phyloP scores from a whole-genome alignment of 305 asterid genomes.

The Lippia alba region DNA sequence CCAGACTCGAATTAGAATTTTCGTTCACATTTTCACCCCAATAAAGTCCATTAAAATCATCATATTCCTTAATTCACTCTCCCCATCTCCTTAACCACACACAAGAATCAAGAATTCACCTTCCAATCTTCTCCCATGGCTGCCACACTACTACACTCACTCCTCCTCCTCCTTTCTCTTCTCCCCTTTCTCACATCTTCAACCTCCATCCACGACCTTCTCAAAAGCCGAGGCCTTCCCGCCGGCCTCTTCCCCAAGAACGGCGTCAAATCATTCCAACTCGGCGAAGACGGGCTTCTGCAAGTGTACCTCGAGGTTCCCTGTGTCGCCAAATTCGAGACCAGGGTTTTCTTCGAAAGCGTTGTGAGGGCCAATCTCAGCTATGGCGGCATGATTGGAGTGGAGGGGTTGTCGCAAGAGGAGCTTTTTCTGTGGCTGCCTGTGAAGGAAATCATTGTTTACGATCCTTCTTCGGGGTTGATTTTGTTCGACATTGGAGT shows the following conservation, averaged over 20 bases:
- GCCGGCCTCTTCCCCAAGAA: constrained; percentile 70
- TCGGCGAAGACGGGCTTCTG: constrained; percentile 51
- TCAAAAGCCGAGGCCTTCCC: constrained; percentile 61
- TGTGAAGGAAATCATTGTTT: constrained; percentile 65
- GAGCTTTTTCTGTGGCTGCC: constrained; percentile 76
- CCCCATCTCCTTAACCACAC: neutral
- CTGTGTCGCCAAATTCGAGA: constrained; percentile 66
- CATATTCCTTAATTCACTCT: neutral
- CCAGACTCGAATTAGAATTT: too few relatives aligned
- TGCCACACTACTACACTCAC: neutral
- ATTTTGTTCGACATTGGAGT: constrained; percentile 71
- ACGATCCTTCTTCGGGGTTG: constrained; percentile 67
- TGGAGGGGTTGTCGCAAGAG: constrained; percentile 66
- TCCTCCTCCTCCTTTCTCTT: constrained; percentile 35
- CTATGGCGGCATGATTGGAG: constrained; percentile 64
- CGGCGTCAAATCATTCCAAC: constrained; percentile 57
- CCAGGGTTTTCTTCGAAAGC: constrained; percentile 57
- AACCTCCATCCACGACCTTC: constrained; percentile 55
- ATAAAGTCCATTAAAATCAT: too few relatives aligned
- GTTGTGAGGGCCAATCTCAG: constrained; percentile 70
- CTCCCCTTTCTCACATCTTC: constrained; percentile 31
- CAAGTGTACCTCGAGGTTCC: constrained; percentile 61
- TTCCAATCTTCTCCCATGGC: constrained; percentile 5
- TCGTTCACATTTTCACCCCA: too few relatives aligned
- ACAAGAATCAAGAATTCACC: neutral